These are phyloP conservation scores for Thamnidium elegans DNA, from an alignment of 192 early-diverging fungal genomes.

Conservation along the genomic window DNA sequence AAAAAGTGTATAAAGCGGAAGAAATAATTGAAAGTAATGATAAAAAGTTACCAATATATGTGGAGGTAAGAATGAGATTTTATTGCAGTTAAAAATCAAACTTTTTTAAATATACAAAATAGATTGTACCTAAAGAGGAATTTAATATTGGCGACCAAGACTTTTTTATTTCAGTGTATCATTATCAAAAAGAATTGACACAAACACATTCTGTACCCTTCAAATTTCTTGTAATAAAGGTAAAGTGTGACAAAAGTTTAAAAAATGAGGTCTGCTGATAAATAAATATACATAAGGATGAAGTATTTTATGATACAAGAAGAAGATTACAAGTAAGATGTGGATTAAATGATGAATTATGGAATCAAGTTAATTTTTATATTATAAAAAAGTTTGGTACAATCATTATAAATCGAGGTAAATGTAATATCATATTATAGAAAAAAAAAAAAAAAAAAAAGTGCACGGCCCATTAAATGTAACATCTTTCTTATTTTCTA, in stretches of 20 bases:
- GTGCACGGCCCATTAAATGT: neutral
- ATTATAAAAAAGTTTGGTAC: constrained; percentile 30
- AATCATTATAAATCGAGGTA: constrained; percentile 6
- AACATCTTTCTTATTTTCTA: neutral
- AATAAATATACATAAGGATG: constrained; percentile 42
- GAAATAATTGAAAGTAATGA: constrained; percentile 48
- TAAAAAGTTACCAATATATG: constrained; percentile 46
- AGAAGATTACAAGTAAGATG: constrained; percentile 62
- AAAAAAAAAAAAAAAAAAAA: neutral
- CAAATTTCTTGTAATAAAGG: constrained; percentile 60
- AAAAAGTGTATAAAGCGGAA: constrained; percentile 33
- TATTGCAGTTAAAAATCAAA: neutral
- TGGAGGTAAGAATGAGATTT: constrained; percentile 38
- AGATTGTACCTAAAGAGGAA: constrained; percentile 51
- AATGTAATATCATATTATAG: constrained; percentile 15
- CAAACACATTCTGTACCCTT: constrained; percentile 84
- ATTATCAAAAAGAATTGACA: constrained; percentile 69
- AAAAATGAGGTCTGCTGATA: neutral
- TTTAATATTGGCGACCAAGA: constrained; percentile 28
- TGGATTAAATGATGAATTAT: constrained; percentile 81
- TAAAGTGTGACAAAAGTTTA: constrained; percentile 11
- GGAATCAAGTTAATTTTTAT: constrained; percentile 60
- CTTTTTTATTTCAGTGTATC: constrained; percentile 60
- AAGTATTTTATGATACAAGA: constrained; percentile 69
- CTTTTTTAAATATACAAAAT: neutral